Base-by-base conservation (phyloP, 768 basidiomycete species). In the Pholiota microspora region DNA sequence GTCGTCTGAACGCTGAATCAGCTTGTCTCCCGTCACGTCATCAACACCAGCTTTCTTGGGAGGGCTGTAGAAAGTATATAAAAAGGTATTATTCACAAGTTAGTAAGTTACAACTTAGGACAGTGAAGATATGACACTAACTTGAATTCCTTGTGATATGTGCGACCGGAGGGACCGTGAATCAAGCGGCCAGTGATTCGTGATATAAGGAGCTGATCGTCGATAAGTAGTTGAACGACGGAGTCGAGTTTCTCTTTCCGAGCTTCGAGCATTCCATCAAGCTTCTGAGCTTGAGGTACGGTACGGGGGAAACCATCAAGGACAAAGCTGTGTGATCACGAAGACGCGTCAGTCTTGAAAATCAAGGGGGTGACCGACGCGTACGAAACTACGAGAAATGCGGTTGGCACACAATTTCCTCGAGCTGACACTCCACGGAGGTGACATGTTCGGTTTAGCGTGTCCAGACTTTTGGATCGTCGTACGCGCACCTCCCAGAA, bases 281-380 rank as follows among this genome's bases (percentile, higher is more conserved):
- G 86, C 73, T 97, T 98, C 73, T 95, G 83, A 2, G 97, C 97
- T 66, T 99, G 97, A 8, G 90, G 86, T 31, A 98, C 92, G 3
- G 96, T 98, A 38, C 97, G 88, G 36, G 97, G 97, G 84, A 99
- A 99, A n/a, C 97, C 97, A 66, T 99, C 97, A 48, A 99, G 80
- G 54, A 99, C 97, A 72, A 99, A 99, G 32, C 96, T 98, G 62
- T 31, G 13, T 42, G 50, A 56, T 58, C 12, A 51, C 35, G 49
- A 58, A 57, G 56, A 57, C 60, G 58, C 53, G 62, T 67, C 38
- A 67, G 60, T 45, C 45, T 29, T 35, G 16, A 38, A n/a, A 38
- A 42, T 42, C 10, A 24, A 23, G 36, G 38, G 27, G 16, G 25
- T 44, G 25, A 27, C 6, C 25, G 23, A 51, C 35, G 38, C 35